Conservation (phyloP, 306 rosid genomes). For the Pyrus communis region DNA sequence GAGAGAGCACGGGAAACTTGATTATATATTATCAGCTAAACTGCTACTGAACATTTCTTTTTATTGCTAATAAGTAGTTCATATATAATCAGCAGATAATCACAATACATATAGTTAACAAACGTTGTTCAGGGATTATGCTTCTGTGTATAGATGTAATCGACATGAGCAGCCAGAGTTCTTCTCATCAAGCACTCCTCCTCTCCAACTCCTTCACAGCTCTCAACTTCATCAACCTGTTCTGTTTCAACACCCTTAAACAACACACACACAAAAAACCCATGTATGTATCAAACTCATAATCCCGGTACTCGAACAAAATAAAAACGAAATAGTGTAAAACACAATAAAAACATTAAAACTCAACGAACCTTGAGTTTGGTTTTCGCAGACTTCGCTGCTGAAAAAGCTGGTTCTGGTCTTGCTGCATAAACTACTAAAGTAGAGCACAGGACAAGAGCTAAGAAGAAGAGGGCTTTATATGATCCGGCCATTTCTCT, state of each 20-base stretch:
- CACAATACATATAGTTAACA: background rate
- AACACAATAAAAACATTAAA: background rate
- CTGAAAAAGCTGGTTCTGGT: constrained; percentile 18
- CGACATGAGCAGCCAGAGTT: constrained; percentile 71
- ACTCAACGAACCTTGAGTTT: constrained; percentile 12
- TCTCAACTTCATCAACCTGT: constrained; percentile 22
- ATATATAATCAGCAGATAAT: background rate
- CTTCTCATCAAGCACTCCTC: constrained; percentile 77
- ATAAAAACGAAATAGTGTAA: background rate
- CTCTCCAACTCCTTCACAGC: constrained; percentile 51
- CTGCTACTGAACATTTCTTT: background rate
- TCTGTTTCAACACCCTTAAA: constrained; percentile 33
- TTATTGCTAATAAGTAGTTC: background rate
- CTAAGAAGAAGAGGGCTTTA: constrained; percentile 11
- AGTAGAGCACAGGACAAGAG: constrained; percentile 23
- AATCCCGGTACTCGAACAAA: background rate
- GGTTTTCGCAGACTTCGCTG: background rate
- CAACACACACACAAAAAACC: background rate
- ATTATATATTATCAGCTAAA: background rate
- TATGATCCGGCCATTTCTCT: constrained; percentile 18
- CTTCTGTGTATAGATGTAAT: constrained; percentile 77
- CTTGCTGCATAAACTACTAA: constrained; percentile 12
- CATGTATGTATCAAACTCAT: background rate
- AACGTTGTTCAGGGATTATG: constrained; percentile 32
- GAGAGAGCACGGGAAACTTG: background rate